phyloP scores from a whole-genome alignment of 441 rosid genomes.

The Bruguiera hainesii region DNA sequence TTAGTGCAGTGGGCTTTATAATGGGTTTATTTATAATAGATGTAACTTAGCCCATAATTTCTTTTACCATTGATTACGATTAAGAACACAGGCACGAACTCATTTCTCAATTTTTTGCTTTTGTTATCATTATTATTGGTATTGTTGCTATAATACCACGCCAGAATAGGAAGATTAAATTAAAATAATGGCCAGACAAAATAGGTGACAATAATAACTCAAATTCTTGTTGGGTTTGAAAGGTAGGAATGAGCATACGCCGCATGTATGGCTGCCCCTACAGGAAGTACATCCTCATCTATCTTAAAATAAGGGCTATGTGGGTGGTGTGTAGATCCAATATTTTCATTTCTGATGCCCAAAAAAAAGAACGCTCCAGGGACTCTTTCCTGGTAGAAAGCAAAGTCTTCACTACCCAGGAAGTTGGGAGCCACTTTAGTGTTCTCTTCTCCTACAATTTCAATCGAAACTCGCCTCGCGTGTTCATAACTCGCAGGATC shows the following conservation, averaged over 20 bases:
- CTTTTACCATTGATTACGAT: too few species aligned
- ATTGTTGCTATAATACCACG: too few species aligned
- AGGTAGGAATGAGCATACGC: conserved; percentile 46
- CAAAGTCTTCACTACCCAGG: conserved; percentile 66
- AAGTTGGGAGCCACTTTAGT: conserved; percentile 29
- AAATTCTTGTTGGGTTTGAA: conserved; percentile 9
- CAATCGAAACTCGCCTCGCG: conserved; percentile 25
- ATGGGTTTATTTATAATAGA: too few species aligned
- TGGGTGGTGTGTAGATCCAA: conserved; percentile 33
- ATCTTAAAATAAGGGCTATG: conserved; percentile 50
- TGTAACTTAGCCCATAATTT: too few species aligned
- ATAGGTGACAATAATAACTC: neutral
- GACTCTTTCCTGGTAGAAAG: conserved; percentile 40
- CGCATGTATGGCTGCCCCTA: conserved; percentile 51
- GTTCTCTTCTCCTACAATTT: conserved; percentile 46
- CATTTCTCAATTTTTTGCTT: too few species aligned
- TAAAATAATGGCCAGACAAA: too few species aligned
- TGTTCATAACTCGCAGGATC: conserved; percentile 33
- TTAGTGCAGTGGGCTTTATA: too few species aligned
- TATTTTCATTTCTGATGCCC: conserved; percentile 41
- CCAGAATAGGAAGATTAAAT: too few species aligned
- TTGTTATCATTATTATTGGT: too few species aligned
- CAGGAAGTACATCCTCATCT: conserved; percentile 51
- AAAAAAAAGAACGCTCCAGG: conserved; percentile 43
- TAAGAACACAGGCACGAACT: too few species aligned